Evolutionary conservation across 371 early-diverging fungal genomes (phyloP), one percentile per base, ranked within the genome.

Genomic region (Haplosporangium sp.): DNA sequence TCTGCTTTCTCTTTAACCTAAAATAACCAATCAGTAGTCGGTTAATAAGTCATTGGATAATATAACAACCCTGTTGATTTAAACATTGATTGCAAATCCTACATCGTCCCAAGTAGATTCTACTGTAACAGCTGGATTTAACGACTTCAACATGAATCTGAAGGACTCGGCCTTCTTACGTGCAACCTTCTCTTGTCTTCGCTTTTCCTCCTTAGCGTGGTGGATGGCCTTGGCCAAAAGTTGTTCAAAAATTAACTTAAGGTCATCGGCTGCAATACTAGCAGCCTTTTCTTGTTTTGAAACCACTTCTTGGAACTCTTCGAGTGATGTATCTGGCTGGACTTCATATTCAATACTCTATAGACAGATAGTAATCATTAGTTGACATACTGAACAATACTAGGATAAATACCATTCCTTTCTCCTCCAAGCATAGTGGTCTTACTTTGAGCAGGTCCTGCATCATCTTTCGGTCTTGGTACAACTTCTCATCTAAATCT

Each of bases 141-240:
- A 61, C 50, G 88, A 84, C 65, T 94, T 94, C 50, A 97, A 83
- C 27, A 89, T 86, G 63, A 86, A 88, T 66, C 89, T 90, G 71
- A 96, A 90, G 4, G 89, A 91, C 63, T 96, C 96, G 65, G 94
- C 86, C 65, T 89, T 90, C 67, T 91, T 92, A 56, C 90, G 88
- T 5, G 90, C 76, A 61, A 89, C 87, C 59, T 89, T 91, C 63
- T 92, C 94, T 71, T 92, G 88, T 45, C 92, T 83, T 44, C 93
- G 87, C 63, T 88, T 88, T 42, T 95, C 94, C 60, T 97, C 96
- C 59, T 93, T 91, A 40, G 86, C 77, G 56, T 88, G 75, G 39
- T 87, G 86, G 6, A 77, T 77, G 0, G 93, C 94, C 71, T 93
- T 94, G n/a, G 82, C 81, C 61, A 90, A 66, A 10, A 88, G 84